Evolutionary conservation across 2,329 filamentous ascomycete genomes (phyloP).

Genomic region (Fusarium abutilonis): DNA sequence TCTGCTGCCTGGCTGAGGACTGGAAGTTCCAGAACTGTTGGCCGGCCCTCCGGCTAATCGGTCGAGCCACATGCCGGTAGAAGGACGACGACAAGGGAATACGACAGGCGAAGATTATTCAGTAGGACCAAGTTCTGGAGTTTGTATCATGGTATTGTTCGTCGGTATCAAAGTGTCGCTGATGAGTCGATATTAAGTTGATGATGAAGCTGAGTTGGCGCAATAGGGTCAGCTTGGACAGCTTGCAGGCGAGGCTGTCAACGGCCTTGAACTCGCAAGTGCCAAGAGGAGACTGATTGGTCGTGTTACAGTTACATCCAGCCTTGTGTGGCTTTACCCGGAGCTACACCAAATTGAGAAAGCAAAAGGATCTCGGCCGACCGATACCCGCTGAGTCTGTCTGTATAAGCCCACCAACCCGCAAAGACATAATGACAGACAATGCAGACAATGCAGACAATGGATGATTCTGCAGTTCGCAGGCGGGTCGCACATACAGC

Average conservation of each 20-base stretch:
- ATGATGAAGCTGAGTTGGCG: constrained; percentile 29
- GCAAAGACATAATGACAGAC: constrained; percentile 4
- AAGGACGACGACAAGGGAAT: constrained; percentile 18
- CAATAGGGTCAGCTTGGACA: constrained; percentile 41
- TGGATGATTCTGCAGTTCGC: constrained; percentile 18
- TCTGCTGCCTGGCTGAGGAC: constrained; percentile 71
- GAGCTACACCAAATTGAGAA: constrained; percentile 1
- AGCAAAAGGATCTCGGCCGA: constrained; percentile 14
- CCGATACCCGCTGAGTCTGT: constrained; percentile 8
- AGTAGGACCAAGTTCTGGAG: background rate
- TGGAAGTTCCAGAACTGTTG: constrained; percentile 65
- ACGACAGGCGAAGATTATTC: constrained; percentile 12
- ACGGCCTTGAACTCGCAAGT: constrained; percentile 19
- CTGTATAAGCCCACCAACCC: constrained; percentile 2
- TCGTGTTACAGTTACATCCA: background rate
- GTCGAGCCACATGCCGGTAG: constrained; percentile 83
- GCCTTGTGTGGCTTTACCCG: constrained; percentile 31
- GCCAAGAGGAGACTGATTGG: constrained; percentile 33
- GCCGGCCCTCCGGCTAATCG: constrained; percentile 77
- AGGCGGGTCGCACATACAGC: constrained; percentile 3
- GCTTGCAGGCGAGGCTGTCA: constrained; percentile 45
- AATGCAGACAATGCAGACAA: constrained; percentile 16
- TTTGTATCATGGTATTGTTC: constrained; percentile 28
- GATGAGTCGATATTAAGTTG: constrained; percentile 14
- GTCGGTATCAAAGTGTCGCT: constrained; percentile 7